Evolutionary conservation across 805 yeast species (phyloP).

Genomic region (Starmera dryadoides): DNA sequence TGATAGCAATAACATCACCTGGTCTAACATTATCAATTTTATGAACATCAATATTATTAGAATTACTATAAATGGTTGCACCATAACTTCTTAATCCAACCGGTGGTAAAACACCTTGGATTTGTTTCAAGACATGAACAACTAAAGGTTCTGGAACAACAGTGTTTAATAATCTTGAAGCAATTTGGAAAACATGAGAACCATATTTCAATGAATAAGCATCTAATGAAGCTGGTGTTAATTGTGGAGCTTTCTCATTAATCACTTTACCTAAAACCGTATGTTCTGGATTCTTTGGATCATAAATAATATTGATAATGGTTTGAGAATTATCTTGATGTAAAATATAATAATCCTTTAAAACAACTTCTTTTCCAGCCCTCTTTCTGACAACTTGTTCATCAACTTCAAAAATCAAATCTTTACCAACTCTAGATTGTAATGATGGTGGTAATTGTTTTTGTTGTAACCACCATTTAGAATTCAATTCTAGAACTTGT

Average conservation of each 20-base stretch:
- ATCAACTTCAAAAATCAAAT: conserved; percentile 61
- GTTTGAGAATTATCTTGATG: conserved; percentile 69
- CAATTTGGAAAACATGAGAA: conserved; percentile 35
- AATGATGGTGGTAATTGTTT: conserved; percentile 51
- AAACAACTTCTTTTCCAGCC: conserved; percentile 36
- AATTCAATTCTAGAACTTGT: conserved; percentile 20
- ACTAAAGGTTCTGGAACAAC: conserved; percentile 22
- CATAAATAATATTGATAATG: conserved; percentile 50
- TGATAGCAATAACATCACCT: conserved; percentile 79
- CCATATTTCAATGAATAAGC: conserved; percentile 47
- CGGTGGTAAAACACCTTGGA: conserved; percentile 42
- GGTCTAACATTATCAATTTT: conserved; percentile 60
- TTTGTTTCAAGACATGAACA: conserved; percentile 25
- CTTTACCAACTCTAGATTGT: conserved; percentile 33
- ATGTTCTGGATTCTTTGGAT: conserved; percentile 43
- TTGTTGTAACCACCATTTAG: conserved; percentile 60
- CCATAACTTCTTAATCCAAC: conserved; percentile 71
- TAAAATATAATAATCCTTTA: conserved; percentile 64
- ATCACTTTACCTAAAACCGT: conserved; percentile 31
- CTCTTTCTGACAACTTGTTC: conserved; percentile 48
- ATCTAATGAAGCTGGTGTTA: conserved; percentile 41
- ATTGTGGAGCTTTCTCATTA: conserved; percentile 35
- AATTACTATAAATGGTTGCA: conserved; percentile 54
- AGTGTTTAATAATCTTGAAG: conserved; percentile 27
- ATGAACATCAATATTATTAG: conserved; percentile 38